phyloP scores from a whole-genome alignment of 1,284 basidiomycete species.

The Grifola frondosa region DNA sequence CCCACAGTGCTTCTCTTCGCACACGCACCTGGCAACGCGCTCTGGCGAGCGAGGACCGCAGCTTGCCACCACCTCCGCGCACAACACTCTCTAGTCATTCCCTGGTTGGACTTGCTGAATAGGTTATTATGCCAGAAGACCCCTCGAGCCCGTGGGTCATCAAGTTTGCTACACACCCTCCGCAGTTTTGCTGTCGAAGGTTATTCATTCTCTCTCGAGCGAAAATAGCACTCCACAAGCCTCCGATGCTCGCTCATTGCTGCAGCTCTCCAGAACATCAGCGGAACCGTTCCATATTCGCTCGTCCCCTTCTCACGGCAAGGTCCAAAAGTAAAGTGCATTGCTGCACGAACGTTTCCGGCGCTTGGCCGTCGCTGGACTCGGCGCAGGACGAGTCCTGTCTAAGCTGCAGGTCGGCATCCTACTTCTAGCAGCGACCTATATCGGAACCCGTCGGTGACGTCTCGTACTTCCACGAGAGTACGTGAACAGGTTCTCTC shows the following conservation, averaged over 20 bases:
- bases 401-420: conserved; percentile 14
- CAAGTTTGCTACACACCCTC: too few relatives aligned
- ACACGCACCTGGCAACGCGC: too few relatives aligned
- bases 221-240: background rate
- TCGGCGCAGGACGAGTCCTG: conserved; percentile 14
- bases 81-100: too few relatives aligned
- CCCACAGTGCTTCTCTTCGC: too few relatives aligned
- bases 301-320: conserved; percentile 13
- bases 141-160: too few relatives aligned
- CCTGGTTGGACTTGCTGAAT: too few relatives aligned
- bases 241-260: conserved; percentile 10
- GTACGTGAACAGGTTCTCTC: conserved; percentile 15
- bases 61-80: too few relatives aligned
- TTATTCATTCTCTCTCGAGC: conserved; percentile 7
- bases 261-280: conserved; percentile 12
- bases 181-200: too few relatives aligned
- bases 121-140: too few relatives aligned
- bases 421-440: conserved; percentile 15
- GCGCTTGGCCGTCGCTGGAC: conserved; percentile 10
- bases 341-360: conserved; percentile 13
- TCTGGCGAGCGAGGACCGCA: too few relatives aligned
- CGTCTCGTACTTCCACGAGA: conserved; percentile 12
- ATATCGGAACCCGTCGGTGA: conserved; percentile 15
- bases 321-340: conserved; percentile 14
- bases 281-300: conserved; percentile 13